Evolutionary conservation across 2,329 filamentous ascomycete species (phyloP).

Genomic region (Fusarium sp.): DNA sequence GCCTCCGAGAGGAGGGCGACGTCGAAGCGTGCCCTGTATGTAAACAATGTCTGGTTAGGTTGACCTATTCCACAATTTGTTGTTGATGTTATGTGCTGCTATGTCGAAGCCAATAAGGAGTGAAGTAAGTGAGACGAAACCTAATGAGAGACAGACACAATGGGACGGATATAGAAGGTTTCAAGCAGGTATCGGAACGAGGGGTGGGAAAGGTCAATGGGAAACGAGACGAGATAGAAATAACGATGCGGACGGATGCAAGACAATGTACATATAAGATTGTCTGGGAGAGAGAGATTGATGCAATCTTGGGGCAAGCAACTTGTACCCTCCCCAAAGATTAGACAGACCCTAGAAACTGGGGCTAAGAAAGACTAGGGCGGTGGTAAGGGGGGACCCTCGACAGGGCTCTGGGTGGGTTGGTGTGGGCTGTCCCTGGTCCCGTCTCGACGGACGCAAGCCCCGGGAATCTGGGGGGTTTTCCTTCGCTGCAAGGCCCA

Average conservation of each 20-base stretch:
- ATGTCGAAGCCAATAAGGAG: conserved; percentile 21
- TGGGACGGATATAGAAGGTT: conserved; percentile 17
- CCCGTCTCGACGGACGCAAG: conserved; percentile 46
- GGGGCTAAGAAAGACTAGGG: conserved; percentile 46
- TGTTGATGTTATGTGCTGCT: conserved; percentile 13
- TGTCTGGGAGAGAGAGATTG: conserved; percentile 46
- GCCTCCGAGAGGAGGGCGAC: conserved; percentile 48
- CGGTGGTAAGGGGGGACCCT: conserved; percentile 47
- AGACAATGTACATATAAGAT: conserved; percentile 45
- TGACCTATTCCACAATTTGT: conserved; percentile 41
- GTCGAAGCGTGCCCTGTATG: conserved; percentile 49
- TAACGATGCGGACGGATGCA: conserved; percentile 35
- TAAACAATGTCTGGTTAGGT: conserved; percentile 29
- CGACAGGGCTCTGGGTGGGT: conserved; percentile 43
- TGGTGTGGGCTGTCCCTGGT: conserved; percentile 38
- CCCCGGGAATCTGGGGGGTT: conserved; percentile 49
- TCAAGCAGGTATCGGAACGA: conserved; percentile 36
- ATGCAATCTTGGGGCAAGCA: conserved; percentile 50
- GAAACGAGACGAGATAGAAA: conserved; percentile 26
- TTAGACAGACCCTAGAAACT: conserved; percentile 46
- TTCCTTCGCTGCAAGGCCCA: conserved; percentile 37
- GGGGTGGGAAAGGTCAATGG: conserved; percentile 33
- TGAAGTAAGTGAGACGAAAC: conserved; percentile 9
- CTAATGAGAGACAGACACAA: conserved; percentile 21
- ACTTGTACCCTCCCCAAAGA: conserved; percentile 46